A percentile compares a stretch with the other conserved stretches of the same genome.
These are phyloP conservation scores for Mycena alexandri DNA, from an alignment of 768 basidiomycete species.

Conservation along the genomic window DNA sequence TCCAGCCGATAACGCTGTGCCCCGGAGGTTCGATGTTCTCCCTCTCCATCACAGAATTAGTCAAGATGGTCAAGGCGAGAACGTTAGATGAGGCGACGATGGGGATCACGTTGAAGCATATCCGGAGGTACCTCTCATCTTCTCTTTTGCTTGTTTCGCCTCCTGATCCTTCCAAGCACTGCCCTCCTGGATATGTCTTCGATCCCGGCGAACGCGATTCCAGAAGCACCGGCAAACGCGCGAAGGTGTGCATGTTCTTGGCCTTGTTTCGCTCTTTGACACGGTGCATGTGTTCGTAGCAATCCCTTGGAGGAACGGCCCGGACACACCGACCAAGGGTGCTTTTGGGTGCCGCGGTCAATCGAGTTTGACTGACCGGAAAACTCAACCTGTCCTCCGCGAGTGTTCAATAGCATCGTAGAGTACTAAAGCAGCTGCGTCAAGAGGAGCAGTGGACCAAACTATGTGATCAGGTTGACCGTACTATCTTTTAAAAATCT, in stretches of 20 bases:
- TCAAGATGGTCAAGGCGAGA: constrained; percentile 77
- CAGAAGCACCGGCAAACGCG: constrained; percentile 64
- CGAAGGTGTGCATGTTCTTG: constrained; percentile 54
- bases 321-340: constrained; percentile 22
- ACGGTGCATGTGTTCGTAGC: not conserved
- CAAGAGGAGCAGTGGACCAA: no score
- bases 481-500: no score
- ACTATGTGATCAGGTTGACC: no score
- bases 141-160: not conserved
- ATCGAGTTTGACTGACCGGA: no score
- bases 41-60: constrained; percentile 81
- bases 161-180: constrained; percentile 50
- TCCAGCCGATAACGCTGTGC: constrained; percentile 5
- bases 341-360: no score
- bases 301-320: constrained; percentile 18
- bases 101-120: constrained; percentile 76
- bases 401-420: no score
- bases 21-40: constrained; percentile 63
- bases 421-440: no score
- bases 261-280: not conserved
- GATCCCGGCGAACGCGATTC: constrained; percentile 70
- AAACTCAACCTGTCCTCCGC: no score
- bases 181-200: constrained; percentile 72
- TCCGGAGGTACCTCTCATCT: constrained; percentile 41
- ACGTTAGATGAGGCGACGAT: constrained; percentile 77